Evolutionary conservation across 2,329 filamentous ascomycete species (phyloP).

Genomic region (Elsinoe necatrix): DNA sequence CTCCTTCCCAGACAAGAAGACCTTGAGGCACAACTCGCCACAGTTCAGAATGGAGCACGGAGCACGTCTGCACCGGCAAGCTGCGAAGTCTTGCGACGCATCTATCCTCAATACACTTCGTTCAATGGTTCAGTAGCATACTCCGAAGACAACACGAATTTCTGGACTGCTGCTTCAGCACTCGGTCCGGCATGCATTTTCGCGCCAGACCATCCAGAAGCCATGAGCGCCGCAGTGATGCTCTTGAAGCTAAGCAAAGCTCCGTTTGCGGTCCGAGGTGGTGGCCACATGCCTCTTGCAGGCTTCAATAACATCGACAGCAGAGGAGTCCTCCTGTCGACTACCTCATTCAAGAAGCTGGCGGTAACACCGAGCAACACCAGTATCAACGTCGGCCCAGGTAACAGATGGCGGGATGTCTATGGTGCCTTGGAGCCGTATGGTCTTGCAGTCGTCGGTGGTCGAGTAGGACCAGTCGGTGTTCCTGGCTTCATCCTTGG

Average conservation of each 20-base stretch:
- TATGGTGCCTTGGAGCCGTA: background rate
- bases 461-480: background rate
- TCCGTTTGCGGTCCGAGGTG: constrained; percentile 6
- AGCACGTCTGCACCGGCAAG: background rate
- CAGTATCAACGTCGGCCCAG: background rate
- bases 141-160: constrained; percentile 6
- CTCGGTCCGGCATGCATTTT: constrained; percentile 9
- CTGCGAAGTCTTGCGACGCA: constrained; percentile 4
- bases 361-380: background rate
- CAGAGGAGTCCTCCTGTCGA: constrained; percentile 1
- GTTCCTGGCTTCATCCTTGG: constrained; percentile 15
- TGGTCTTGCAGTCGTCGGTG: constrained; percentile 3
- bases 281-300: constrained; percentile 6
- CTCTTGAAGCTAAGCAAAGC: background rate
- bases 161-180: constrained; percentile 8
- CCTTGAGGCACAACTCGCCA: background rate
- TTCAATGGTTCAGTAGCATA: constrained; percentile 8
- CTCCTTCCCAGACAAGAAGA: background rate
- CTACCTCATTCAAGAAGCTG: background rate
- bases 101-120: constrained; percentile 1
- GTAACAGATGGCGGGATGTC: constrained; percentile 4
- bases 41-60: background rate
- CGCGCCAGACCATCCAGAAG: constrained; percentile 1
- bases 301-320: constrained; percentile 2
- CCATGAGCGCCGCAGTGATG: background rate